Percentiles rank a stretch among this genome's conserved stretches.
These are phyloP conservation scores for Noccaea caerulescens DNA, from an alignment of 345 rosid species.

Conservation along the genomic window DNA sequence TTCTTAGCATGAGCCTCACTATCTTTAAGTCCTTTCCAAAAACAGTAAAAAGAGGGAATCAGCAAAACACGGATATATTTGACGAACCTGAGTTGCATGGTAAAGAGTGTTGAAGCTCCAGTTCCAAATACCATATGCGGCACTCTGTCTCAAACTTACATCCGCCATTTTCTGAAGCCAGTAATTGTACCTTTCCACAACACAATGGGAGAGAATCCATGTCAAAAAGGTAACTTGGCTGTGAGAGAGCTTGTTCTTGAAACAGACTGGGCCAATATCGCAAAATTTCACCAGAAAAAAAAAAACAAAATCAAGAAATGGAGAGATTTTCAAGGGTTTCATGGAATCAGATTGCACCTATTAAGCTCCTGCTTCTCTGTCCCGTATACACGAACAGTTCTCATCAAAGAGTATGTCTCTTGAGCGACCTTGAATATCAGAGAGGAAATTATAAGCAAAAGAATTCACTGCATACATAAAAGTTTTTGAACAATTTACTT, in stretches of 20 bases:
- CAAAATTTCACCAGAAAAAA: constrained; percentile 17
- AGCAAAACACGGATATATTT: constrained; percentile 4
- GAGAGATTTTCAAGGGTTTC: constrained; percentile 12
- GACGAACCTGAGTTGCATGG: constrained; percentile 86
- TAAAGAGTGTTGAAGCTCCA: constrained; percentile 86
- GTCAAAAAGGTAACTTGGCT: constrained; percentile 31
- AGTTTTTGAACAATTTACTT: constrained; percentile 51
- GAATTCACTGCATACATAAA: constrained; percentile 3
- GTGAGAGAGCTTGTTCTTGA: constrained; percentile 27
- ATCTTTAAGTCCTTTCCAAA: constrained; percentile 7
- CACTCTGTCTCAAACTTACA: constrained; percentile 92
- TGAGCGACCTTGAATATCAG: constrained; percentile 74
- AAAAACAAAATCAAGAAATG: neutral
- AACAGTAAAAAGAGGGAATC: constrained; percentile 10
- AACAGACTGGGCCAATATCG: neutral
- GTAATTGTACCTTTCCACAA: constrained; percentile 64
- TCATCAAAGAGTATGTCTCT: constrained; percentile 95
- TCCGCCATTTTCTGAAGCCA: constrained; percentile 85
- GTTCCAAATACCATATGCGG: constrained; percentile 96
- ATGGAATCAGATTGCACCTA: constrained; percentile 51
- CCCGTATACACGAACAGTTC: constrained; percentile 96
- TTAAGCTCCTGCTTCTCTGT: constrained; percentile 79
- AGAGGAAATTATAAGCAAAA: constrained; percentile 14
- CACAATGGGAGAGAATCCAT: constrained; percentile 31
- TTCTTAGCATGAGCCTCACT: constrained; percentile 21